Evolutionary conservation across 108 stramenopile species (phyloP), one percentile per base, ranked within the genome.

Genomic region (Schizochytrium sp.): DNA sequence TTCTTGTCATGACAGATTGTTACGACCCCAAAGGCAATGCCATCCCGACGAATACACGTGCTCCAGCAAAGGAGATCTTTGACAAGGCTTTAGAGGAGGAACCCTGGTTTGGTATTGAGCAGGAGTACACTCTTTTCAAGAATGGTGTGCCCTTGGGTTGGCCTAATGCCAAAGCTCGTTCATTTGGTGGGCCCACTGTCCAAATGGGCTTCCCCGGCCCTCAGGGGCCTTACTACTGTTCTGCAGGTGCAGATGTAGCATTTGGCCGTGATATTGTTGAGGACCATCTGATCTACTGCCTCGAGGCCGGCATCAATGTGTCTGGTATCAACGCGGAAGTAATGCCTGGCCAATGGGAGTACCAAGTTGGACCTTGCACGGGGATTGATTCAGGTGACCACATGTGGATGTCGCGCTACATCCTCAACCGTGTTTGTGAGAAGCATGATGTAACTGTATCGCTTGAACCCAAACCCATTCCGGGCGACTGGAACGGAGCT

Each of bases 321-420:
- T 95, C 95, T 44, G 98, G 98, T 72, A 96, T 95, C 89, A 99
- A 99, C 93, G 98, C 96, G 72, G 98, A 99, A 93, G 98, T 99
- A 90, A 98, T 99, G 97, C 97, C 97, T 72, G 98, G 98, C 87
- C 98, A 99, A 93, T 98, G 98, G 94, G 98, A 97, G 95, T 97
- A 95, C 91, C 97, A 99, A 93, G 97, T 99, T 61, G 98, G 98
- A 88, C 98, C 98, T 56, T 99, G 97, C 91, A 95, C 96, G 55
- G 98, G 98, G 87, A 99, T 99, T 88, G 96, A 97, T 90, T 97
- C 97, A 61, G 98, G 97, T 76, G 98, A 99, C 91, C 97, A 99
- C 89, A 95, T 99, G 88, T 96, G 95, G 96, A 96, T 98, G 95
- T 93, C 93, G 53, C 97, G 98, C 88, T 99, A 98, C 95, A 97